These are phyloP conservation scores for Leccinum pachyderme DNA, from an alignment of 1,284 basidiomycete genomes.

Conservation along the genomic window DNA sequence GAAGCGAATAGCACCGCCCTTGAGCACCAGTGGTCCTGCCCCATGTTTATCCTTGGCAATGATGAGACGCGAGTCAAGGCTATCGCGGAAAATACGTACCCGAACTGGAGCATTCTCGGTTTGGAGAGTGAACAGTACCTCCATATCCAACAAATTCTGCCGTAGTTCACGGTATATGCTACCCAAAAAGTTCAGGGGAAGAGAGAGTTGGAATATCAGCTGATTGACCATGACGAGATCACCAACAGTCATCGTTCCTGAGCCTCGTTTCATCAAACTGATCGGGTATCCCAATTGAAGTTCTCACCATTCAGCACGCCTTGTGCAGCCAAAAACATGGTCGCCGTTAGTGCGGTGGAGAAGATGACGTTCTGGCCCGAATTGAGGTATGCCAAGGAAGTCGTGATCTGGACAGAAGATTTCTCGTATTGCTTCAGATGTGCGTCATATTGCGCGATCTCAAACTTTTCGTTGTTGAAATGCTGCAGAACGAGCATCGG, in stretches of 20 bases:
- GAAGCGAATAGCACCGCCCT: conserved; percentile 88
- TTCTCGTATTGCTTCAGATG: conserved; percentile 88
- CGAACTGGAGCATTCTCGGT: conserved; percentile 75
- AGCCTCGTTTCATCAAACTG: not conserved
- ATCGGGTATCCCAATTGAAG: not conserved
- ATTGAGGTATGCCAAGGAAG: conserved; percentile 90
- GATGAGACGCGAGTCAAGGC: not conserved
- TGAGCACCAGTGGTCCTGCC: conserved; percentile 68
- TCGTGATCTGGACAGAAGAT: conserved; percentile 92
- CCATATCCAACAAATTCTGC: conserved; percentile 97
- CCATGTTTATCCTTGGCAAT: conserved; percentile 59
- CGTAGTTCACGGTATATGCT: conserved; percentile 96
- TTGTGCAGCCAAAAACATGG: conserved; percentile 97
- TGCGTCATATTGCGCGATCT: conserved; percentile 90
- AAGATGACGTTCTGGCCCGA: conserved; percentile 98
- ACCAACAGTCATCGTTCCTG: conserved; percentile 96
- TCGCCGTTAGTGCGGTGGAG: conserved; percentile 86
- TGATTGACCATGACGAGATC: conserved; percentile 99
- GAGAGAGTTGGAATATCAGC: conserved; percentile 95
- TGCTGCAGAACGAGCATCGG: conserved; percentile 50
- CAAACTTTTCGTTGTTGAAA: conserved; percentile 96
- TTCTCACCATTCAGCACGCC: conserved; percentile 81
- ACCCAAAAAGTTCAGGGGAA: conserved; percentile 96
- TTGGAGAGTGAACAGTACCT: conserved; percentile 90
- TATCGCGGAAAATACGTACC: conserved; percentile 38